Base-by-base conservation (phyloP, 306 rosid genomes). In the Vigna hirtella region DNA sequence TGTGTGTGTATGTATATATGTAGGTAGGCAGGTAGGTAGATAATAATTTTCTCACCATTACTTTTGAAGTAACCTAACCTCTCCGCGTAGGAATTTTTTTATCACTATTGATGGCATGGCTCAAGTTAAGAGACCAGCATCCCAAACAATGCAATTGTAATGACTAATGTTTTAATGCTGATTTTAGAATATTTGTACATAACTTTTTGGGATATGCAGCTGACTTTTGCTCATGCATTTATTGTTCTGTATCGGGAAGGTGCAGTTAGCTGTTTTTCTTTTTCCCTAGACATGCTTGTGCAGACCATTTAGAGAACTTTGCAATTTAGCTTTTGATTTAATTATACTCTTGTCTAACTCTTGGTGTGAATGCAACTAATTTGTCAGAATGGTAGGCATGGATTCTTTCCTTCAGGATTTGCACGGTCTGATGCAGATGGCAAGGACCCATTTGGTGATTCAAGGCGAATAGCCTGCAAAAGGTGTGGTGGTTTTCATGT, bases 381-480 rank as follows among this genome's bases (percentile, higher is more conserved):
- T 84, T 56, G 66, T 66, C 84, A 96, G 99, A 88, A 83, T 81
- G 94, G 97, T 83, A 90, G 87, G 74, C 88, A 73, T 58, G 93
- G 94, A 34, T 76, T 89, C 81, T 91, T 90, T 81, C 77, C 90
- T 81, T 84, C 97, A 52, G 88, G 91, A 76, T 85, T 87, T 89
- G 81, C 85, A 11, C 88, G 64, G 30, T 84, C 97, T 42, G 94
- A 90, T 77, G 83, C 86, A 22, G 92, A 87, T 50, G 83, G 86
- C n/a, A 94, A 90, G 84, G 98, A 96, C 42, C 91, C 88, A 71
- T 83, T 85, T 40, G 91, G 90, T 66, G 94, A 96, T 43, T 89
- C 94, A 62, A 93, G 97, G 83, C 85, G 82, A 80, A 91, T 93
- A 74, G 93, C 87, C 34, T 96, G 99, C 91, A 93, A 93, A 85